Percentiles rank a stretch among this genome's conserved stretches.
Evolutionary conservation across 495 filamentous ascomycete genomes (phyloP).

Genomic region (Neurospora cerealis): DNA sequence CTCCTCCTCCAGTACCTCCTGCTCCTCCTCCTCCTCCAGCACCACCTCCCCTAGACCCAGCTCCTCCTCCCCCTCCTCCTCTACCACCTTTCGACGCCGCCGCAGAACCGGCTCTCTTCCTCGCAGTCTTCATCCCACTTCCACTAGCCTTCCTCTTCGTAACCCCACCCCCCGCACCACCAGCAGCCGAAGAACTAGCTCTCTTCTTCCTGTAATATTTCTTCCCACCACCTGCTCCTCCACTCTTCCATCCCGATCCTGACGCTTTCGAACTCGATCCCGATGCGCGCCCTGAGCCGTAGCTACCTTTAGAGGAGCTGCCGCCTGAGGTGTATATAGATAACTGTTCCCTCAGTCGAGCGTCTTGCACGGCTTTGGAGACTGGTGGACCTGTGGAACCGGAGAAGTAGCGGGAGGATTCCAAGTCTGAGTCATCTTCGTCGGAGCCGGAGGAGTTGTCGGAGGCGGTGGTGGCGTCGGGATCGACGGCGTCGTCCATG

Average conservation of each 20-base stretch:
- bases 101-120: not conserved
- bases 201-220: not conserved
- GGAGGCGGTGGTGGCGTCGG: constrained; percentile 33
- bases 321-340: not conserved
- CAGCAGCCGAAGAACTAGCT: not conserved
- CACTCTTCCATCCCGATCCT: not conserved
- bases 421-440: constrained; percentile 9
- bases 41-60: not conserved
- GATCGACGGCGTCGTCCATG: constrained; percentile 28
- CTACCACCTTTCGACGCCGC: too few species aligned
- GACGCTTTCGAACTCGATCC: too few species aligned
- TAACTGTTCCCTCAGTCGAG: not conserved
- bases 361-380: not conserved
- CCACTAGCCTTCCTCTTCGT: not conserved
- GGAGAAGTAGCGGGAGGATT: constrained; percentile 9
- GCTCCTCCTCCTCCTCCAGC: not conserved
- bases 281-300: constrained; percentile 12
- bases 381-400: not conserved
- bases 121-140: not conserved
- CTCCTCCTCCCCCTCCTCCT: not conserved
- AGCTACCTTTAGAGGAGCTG: constrained; percentile 1
- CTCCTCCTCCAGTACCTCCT: not conserved
- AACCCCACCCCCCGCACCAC: not conserved
- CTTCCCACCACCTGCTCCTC: constrained; percentile 15
- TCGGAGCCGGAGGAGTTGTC: constrained; percentile 19